These are phyloP conservation scores for Populus pruinosa DNA, from an alignment of 345 rosid species.

Conservation along the genomic window DNA sequence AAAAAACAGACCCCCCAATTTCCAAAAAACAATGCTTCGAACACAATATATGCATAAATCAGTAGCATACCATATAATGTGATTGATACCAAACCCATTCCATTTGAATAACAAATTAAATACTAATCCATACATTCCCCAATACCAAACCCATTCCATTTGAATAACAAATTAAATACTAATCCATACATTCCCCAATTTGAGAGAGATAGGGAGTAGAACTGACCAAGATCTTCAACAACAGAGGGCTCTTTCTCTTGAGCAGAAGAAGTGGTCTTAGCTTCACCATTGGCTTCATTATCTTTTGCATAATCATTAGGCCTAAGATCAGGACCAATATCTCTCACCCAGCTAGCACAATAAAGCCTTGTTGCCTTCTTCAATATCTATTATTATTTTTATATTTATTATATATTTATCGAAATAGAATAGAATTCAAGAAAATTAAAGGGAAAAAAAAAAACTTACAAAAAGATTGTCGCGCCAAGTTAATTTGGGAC, in stretches of 20 bases:
- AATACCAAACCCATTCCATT: not conserved
- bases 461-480: slow-evolving; percentile 56
- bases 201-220: not conserved
- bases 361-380: slow-evolving; percentile 93
- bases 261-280: slow-evolving; percentile 10
- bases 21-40: not conserved
- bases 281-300: slow-evolving; percentile 34
- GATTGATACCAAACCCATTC: not conserved
- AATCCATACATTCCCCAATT: not conserved
- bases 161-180: too few species aligned
- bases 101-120: too few species aligned
- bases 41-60: not conserved
- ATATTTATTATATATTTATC: not conserved
- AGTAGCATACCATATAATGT: not conserved
- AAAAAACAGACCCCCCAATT: not conserved
- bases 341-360: slow-evolving; percentile 88
- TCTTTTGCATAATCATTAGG: slow-evolving; percentile 74
- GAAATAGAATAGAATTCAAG: not conserved
- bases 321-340: slow-evolving; percentile 91
- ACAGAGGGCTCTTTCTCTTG: slow-evolving; percentile 62
- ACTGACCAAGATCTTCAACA: slow-evolving; percentile 84
- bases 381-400: slow-evolving; percentile 45
- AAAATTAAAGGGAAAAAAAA: not conserved
- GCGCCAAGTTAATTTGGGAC: slow-evolving; percentile 77
- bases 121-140: not conserved